Evolutionary conservation across 2,329 filamentous ascomycete species (phyloP).

Genomic region (Trichoderma guizhouense): DNA sequence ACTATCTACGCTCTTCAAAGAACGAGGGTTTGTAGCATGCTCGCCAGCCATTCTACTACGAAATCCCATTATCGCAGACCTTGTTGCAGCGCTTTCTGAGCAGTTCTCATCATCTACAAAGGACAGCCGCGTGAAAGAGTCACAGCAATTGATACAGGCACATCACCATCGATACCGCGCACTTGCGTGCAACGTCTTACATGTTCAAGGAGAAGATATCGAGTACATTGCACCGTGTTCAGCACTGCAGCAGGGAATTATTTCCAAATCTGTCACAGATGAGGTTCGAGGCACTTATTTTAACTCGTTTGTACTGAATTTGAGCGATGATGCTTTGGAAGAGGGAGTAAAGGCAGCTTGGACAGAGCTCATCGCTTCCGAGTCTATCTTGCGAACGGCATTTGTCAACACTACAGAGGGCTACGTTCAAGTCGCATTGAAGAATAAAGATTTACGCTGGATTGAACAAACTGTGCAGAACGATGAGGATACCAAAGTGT

Average conservation of each 20-base stretch:
- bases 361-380: conserved; percentile 45
- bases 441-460: conserved; percentile 43
- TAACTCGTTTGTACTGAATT: conserved; percentile 64
- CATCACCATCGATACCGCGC: conserved; percentile 60
- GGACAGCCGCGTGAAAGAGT: conserved; percentile 38
- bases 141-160: conserved; percentile 60
- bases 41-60: conserved; percentile 67
- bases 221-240: conserved; percentile 80
- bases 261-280: conserved; percentile 62
- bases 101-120: neutral
- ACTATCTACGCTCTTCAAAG: conserved; percentile 62
- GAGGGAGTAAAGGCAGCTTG: conserved; percentile 55
- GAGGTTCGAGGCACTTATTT: conserved; percentile 65
- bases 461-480: conserved; percentile 30
- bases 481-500: conserved; percentile 30
- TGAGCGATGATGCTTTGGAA: conserved; percentile 46
- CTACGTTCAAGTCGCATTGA: conserved; percentile 68
- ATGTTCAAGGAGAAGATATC: conserved; percentile 50
- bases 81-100: conserved; percentile 39
- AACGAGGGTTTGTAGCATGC: conserved; percentile 56
- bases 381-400: conserved; percentile 66
- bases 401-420: conserved; percentile 74
- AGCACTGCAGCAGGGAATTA: conserved; percentile 80
- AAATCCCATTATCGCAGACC: conserved; percentile 49
- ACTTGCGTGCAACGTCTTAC: conserved; percentile 50